These are phyloP conservation scores for Sanguinoderma infundibulare DNA, from an alignment of 1,284 basidiomycete genomes.

Conservation along the genomic window DNA sequence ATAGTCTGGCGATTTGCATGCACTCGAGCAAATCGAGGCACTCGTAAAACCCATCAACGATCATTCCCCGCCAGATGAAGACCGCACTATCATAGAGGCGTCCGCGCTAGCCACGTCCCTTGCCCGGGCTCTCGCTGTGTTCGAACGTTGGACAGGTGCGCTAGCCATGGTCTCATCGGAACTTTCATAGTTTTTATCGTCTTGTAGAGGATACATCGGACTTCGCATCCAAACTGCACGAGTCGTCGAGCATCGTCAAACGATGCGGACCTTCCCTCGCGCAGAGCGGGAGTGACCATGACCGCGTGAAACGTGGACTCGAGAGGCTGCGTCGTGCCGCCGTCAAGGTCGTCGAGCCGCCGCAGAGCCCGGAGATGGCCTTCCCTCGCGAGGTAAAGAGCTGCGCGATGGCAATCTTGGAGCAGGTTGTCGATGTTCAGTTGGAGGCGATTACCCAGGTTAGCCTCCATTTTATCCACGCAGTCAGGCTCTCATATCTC, in stretches of 20 bases:
- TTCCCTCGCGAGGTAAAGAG: constrained; percentile 17
- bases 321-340: constrained; percentile 60
- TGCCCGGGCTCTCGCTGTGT: constrained; percentile 44
- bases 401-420: constrained; percentile 28
- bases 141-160: constrained; percentile 37
- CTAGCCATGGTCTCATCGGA: not conserved
- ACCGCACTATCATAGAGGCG: constrained; percentile 37
- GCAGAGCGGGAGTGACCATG: constrained; percentile 31
- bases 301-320: constrained; percentile 60
- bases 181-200: not conserved
- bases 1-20: constrained; percentile 54
- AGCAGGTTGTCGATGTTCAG: constrained; percentile 38
- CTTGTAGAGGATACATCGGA: constrained; percentile 17
- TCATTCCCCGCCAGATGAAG: constrained; percentile 18
- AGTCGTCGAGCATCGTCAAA: constrained; percentile 7
- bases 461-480: not conserved
- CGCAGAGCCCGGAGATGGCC: constrained; percentile 2
- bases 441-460: constrained; percentile 32
- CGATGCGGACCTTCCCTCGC: constrained; percentile 14
- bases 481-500: not conserved
- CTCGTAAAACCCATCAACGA: constrained; percentile 37
- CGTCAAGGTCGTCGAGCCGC: constrained; percentile 48
- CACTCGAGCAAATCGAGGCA: constrained; percentile 51
- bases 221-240: constrained; percentile 18
- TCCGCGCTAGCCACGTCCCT: constrained; percentile 46